Evolutionary conservation across 495 filamentous ascomycete genomes (phyloP).

Genomic region (Penicillium antarcticum): DNA sequence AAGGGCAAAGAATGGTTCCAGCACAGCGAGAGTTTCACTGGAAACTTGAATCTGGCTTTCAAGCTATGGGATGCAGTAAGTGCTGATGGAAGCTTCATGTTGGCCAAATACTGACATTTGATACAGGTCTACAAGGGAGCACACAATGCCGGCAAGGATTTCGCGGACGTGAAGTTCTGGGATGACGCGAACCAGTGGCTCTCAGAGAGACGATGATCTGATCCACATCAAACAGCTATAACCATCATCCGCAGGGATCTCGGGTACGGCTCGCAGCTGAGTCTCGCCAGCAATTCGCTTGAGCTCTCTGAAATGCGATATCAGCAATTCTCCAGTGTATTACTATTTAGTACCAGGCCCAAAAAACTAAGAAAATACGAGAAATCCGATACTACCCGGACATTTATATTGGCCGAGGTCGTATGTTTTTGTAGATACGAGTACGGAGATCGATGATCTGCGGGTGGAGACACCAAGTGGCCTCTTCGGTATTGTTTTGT

Average conservation of each 20-base stretch:
- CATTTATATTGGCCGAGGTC: slow-evolving; percentile 1
- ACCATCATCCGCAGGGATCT: slow-evolving; percentile 9
- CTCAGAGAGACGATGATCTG: slow-evolving; percentile 42
- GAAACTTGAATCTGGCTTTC: slow-evolving; percentile 77
- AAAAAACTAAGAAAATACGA: slow-evolving; percentile 3
- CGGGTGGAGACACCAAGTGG: slow-evolving; percentile 20
- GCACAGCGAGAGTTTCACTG: slow-evolving; percentile 68
- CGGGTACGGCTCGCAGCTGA: slow-evolving; percentile 7
- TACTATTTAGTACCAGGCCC: slow-evolving; percentile 24
- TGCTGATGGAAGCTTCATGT: slow-evolving; percentile 5
- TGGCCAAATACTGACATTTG: slow-evolving; percentile 8
- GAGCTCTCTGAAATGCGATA: background rate
- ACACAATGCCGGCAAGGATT: slow-evolving; percentile 59
- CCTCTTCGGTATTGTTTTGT: slow-evolving; percentile 22
- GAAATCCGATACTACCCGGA: background rate
- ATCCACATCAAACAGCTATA: slow-evolving; percentile 10
- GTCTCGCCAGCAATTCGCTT: background rate
- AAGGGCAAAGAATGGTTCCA: slow-evolving; percentile 73
- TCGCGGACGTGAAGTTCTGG: slow-evolving; percentile 62
- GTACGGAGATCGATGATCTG: background rate
- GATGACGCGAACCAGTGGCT: slow-evolving; percentile 66
- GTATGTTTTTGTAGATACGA: background rate
- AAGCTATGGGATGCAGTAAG: slow-evolving; percentile 77
- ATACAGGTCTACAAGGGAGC: slow-evolving; percentile 61
- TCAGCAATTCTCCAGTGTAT: slow-evolving; percentile 22